Evolutionary conservation across 2,329 filamentous ascomycete genomes (phyloP).

Genomic region (Cercospora sesami): DNA sequence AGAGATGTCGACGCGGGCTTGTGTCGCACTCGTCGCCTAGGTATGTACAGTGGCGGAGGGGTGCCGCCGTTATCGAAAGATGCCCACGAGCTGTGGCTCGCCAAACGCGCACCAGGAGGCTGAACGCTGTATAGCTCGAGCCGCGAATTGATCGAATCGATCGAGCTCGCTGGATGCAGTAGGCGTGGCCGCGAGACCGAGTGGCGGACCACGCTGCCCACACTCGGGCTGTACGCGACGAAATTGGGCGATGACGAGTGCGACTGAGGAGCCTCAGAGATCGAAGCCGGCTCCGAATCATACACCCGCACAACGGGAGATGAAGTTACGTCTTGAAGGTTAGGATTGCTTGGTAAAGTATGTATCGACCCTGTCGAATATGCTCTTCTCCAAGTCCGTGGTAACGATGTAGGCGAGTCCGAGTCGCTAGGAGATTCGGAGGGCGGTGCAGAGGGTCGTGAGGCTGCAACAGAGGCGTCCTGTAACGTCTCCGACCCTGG

Average conservation of each 20-base stretch:
- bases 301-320: slow-evolving; percentile 21
- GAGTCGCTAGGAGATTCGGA: slow-evolving; percentile 20
- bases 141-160: slow-evolving; percentile 38
- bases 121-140: slow-evolving; percentile 26
- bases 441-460: slow-evolving; percentile 21
- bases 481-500: slow-evolving; percentile 22
- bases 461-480: slow-evolving; percentile 16
- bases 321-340: slow-evolving; percentile 22
- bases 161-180: slow-evolving; percentile 28
- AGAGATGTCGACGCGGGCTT: slow-evolving; percentile 29
- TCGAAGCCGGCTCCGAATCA: slow-evolving; percentile 24
- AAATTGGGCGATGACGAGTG: slow-evolving; percentile 36
- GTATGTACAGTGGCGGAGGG: slow-evolving; percentile 38
- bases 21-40: slow-evolving; percentile 36
- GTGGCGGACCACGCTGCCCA: slow-evolving; percentile 12
- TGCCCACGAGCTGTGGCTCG: slow-evolving; percentile 30
- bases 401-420: slow-evolving; percentile 16
- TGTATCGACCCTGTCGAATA: slow-evolving; percentile 24
- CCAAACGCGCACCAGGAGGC: slow-evolving; percentile 28
- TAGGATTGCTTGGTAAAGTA: slow-evolving; percentile 20
- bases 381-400: slow-evolving; percentile 19
- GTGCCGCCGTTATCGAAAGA: slow-evolving; percentile 33
- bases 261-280: slow-evolving; percentile 25
- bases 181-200: slow-evolving; percentile 19
- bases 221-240: slow-evolving; percentile 32